phyloP scores from a whole-genome alignment of 805 yeast genomes.

The Sungouiozyma intestinalis region DNA sequence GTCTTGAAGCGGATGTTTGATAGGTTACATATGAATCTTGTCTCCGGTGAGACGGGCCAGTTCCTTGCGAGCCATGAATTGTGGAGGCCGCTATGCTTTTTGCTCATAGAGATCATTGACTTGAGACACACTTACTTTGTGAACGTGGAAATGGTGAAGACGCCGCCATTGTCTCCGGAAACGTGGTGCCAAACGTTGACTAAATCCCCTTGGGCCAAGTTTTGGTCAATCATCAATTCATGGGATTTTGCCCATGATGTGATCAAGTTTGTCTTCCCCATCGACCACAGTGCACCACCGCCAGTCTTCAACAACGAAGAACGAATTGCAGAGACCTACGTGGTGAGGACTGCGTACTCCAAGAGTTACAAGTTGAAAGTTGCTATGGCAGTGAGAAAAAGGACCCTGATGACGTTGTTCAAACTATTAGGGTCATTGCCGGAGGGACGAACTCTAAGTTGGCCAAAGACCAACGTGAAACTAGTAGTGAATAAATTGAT shows the following conservation, averaged over 20 bases:
- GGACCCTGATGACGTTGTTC: slow-evolving; percentile 12
- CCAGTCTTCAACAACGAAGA: slow-evolving; percentile 15
- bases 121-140: slow-evolving; percentile 21
- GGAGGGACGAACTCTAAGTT: slow-evolving; percentile 7
- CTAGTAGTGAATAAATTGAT: slow-evolving; percentile 8
- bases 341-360: slow-evolving; percentile 8
- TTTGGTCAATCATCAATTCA: neutral
- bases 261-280: neutral
- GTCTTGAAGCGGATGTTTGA: neutral
- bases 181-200: neutral
- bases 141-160: slow-evolving; percentile 8
- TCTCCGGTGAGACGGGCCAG: neutral
- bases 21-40: neutral
- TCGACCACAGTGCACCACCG: slow-evolving; percentile 6
- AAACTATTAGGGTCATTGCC: slow-evolving; percentile 14
- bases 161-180: too few species aligned
- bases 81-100: slow-evolving; percentile 20
- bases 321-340: slow-evolving; percentile 9
- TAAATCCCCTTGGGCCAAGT: neutral
- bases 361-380: slow-evolving; percentile 7
- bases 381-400: slow-evolving; percentile 16
- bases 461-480: slow-evolving; percentile 8
- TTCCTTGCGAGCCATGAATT: slow-evolving; percentile 14
- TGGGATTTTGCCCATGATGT: neutral
- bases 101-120: slow-evolving; percentile 15